Percentiles rank a stretch among this genome's conserved stretches.
Conservation (phyloP, 805 yeast species). For the Zygoascus bituminiphila region DNA sequence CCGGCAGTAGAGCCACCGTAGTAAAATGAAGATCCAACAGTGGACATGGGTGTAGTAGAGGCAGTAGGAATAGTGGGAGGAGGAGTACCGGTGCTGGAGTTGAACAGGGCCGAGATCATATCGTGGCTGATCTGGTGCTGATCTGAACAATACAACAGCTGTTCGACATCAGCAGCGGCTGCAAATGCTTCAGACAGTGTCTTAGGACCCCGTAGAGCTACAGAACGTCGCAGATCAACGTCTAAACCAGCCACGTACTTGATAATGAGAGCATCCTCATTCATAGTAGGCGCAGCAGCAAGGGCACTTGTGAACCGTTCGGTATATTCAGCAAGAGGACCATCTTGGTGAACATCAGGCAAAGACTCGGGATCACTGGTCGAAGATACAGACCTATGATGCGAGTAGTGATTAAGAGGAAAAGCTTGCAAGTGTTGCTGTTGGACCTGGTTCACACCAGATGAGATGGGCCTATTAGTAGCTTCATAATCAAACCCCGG, state of each 20-base stretch:
- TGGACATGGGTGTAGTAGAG: background rate
- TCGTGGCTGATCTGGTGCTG: constrained; percentile 3
- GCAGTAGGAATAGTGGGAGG: background rate
- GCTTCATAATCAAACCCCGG: too few species aligned
- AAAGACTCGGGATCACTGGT: background rate
- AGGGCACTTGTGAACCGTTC: background rate
- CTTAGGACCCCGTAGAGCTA: background rate
- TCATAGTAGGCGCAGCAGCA: background rate
- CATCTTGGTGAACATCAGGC: background rate
- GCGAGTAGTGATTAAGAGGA: background rate
- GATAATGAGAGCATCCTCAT: background rate
- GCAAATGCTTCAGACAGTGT: background rate
- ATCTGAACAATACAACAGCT: background rate
- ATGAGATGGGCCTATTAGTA: background rate
- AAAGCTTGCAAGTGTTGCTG: too few species aligned
- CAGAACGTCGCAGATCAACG: background rate
- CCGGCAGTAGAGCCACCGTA: background rate
- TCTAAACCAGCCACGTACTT: background rate
- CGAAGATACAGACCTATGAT: background rate
- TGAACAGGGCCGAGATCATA: background rate
- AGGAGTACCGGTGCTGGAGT: background rate
- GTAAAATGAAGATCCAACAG: background rate
- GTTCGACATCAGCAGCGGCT: background rate
- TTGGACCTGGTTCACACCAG: background rate
- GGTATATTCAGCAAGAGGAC: constrained; percentile 1